These are phyloP conservation scores for Xanthoparmelia taractica DNA, from an alignment of 495 filamentous ascomycete genomes.

Conservation along the genomic window DNA sequence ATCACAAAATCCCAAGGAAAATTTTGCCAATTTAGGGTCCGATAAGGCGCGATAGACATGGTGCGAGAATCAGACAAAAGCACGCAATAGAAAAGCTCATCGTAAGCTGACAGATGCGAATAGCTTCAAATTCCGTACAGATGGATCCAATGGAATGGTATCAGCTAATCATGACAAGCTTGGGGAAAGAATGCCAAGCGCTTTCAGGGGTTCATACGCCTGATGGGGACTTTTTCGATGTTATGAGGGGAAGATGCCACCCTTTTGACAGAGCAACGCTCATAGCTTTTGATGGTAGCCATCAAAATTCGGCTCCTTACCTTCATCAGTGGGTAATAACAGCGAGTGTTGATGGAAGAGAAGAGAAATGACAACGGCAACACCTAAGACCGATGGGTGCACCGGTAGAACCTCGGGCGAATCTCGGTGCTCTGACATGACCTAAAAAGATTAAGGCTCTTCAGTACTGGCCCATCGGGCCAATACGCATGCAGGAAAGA, in stretches of 20 bases:
- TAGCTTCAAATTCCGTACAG: conserved; percentile 2
- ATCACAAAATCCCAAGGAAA: not conserved
- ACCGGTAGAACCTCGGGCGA: too few relatives aligned
- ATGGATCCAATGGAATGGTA: not conserved
- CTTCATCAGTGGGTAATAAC: too few relatives aligned
- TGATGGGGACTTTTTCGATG: not conserved
- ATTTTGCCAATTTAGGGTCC: conserved; percentile 9
- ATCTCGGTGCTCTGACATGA: not conserved
- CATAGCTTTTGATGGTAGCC: too few relatives aligned
- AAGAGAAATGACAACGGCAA: too few relatives aligned
- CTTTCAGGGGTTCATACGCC: not conserved
- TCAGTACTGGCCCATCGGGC: not conserved
- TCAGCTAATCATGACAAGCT: not conserved
- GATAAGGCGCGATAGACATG: conserved; percentile 18
- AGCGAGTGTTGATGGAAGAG: not conserved
- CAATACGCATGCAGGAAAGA: not conserved
- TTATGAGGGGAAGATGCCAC: not conserved
- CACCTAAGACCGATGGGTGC: too few relatives aligned
- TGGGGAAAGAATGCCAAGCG: not conserved
- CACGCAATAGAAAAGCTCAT: conserved; percentile 12
- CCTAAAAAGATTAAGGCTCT: not conserved
- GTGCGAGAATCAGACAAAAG: conserved; percentile 15
- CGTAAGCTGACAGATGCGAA: not conserved
- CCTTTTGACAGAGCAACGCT: not conserved
- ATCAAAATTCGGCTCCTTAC: not conserved